A percentile compares a stretch with the other conserved stretches of the same genome.
These are phyloP conservation scores for Acidomyces sp. DNA, from an alignment of 495 filamentous ascomycete genomes.

Conservation along the genomic window DNA sequence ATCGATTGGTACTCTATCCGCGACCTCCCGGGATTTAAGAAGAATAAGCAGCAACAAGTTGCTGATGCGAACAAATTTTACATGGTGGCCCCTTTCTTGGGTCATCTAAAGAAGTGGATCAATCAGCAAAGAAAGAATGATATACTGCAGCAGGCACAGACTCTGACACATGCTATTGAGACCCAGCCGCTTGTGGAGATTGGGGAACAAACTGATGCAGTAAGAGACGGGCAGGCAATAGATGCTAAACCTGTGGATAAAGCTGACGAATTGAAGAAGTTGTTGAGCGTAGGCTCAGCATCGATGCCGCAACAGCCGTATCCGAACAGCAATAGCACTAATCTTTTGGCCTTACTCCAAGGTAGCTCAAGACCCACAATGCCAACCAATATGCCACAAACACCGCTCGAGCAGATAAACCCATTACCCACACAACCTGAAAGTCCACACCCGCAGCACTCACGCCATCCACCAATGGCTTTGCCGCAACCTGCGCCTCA, in stretches of 20 bases:
- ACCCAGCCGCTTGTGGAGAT: not conserved
- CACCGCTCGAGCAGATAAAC: constrained; percentile 17
- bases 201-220: constrained; percentile 1
- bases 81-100: constrained; percentile 91
- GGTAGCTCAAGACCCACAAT: not conserved
- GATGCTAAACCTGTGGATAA: not conserved
- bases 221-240: not conserved
- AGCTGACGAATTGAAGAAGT: constrained; percentile 8
- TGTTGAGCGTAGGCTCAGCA: constrained; percentile 6
- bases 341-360: constrained; percentile 14
- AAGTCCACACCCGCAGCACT: constrained; percentile 14
- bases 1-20: constrained; percentile 85
- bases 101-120: constrained; percentile 82
- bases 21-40: constrained; percentile 71
- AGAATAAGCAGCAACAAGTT: constrained; percentile 46
- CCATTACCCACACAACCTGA: constrained; percentile 10
- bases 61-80: constrained; percentile 81
- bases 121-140: constrained; percentile 62
- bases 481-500: constrained; percentile 11
- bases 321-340: not conserved
- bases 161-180: not conserved
- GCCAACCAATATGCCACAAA: constrained; percentile 2
- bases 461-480: constrained; percentile 6
- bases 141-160: constrained; percentile 5
- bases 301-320: not conserved